A percentile compares a stretch with the other conserved stretches of the same genome.
These are phyloP conservation scores for Trichocomaceae sp. DNA, from an alignment of 2,329 filamentous ascomycete species.

Conservation along the genomic window DNA sequence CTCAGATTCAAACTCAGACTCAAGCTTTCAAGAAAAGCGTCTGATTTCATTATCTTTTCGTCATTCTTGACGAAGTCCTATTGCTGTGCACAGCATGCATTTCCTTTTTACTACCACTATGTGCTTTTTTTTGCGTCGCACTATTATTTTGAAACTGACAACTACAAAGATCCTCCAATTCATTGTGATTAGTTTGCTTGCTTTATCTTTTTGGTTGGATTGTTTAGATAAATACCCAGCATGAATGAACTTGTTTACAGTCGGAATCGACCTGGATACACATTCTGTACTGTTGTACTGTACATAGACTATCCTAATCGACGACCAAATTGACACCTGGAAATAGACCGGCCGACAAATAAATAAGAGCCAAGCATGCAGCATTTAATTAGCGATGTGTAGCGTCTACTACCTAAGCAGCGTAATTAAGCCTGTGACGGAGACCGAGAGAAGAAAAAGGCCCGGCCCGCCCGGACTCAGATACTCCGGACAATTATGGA, in stretches of 20 bases:
- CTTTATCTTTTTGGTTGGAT: conserved; percentile 1
- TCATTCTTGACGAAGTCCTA: conserved; percentile 8
- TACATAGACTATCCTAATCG: too few species aligned
- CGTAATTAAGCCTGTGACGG: background rate
- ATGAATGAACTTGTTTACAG: background rate
- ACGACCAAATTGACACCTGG: too few species aligned
- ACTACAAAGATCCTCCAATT: conserved; percentile 1
- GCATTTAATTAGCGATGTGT: background rate
- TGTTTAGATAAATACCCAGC: conserved; percentile 10
- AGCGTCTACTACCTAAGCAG: too few species aligned
- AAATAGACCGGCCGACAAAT: background rate
- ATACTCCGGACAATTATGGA: background rate
- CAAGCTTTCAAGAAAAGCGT: background rate
- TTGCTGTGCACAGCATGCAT: conserved; percentile 15
- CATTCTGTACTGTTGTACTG: too few species aligned
- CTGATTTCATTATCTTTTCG: background rate
- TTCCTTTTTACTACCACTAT: conserved; percentile 6
- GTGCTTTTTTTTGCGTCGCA: conserved; percentile 5
- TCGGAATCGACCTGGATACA: too few species aligned
- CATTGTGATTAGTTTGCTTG: conserved; percentile 3
- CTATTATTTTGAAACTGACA: background rate
- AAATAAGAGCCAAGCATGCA: background rate
- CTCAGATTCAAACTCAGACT: background rate
- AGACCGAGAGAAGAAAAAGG: background rate
- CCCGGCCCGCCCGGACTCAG: background rate